Base-by-base conservation (phyloP, 2,329 filamentous ascomycete genomes). In the Neonectria neomacrospora region DNA sequence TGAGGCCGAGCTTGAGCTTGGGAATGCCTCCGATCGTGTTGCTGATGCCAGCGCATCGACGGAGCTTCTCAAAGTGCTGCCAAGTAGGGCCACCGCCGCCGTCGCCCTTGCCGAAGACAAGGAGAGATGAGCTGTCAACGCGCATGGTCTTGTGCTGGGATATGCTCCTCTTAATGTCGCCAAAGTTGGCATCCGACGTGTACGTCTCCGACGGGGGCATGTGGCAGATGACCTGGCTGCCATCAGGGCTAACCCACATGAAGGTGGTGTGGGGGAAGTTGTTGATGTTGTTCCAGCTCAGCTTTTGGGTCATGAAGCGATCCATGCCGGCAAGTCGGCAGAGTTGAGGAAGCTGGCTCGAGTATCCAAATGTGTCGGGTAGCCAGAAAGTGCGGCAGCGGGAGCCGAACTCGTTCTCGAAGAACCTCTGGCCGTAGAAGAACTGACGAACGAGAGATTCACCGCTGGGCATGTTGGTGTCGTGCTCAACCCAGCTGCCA, bases 261-360 rank as follows among this genome's bases (percentile, higher is more conserved):
- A 99, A 99, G 0, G 96, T 98, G 6, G 96, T 98, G 76, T 98
- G 96, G 0, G 96, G 96, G 81, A 98, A 99, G 75, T 92, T 97
- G 81, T 98, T 98, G 85, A 98, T 98, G 77, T 98, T 98, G 83
- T 98, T 98, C 96, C 96, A 99, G 83, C 95, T 98, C 63, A 99
- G 84, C 82, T 99, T 99, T 79, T 99, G 96, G 0, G 96, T 99
- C 74, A 99, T 91, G 83, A 99, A 99, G 34, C 95, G 89, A 61
- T 88, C 92, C 96, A 99, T 98, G 20, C 94, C 95, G n/a, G 96
- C 92, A 28, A 97, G 83, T 3, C 95, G 91, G 76, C 94, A 98
- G 44, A 99, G 83, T 75, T 99, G 96, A 12, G 96, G 96, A 44
- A 99, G 86, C 79, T 99, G 96, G 53, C 91, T 91, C 0, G 94